These are phyloP conservation scores for Diaporthe velutina DNA, from an alignment of 2,329 filamentous ascomycete genomes.

Conservation along the genomic window DNA sequence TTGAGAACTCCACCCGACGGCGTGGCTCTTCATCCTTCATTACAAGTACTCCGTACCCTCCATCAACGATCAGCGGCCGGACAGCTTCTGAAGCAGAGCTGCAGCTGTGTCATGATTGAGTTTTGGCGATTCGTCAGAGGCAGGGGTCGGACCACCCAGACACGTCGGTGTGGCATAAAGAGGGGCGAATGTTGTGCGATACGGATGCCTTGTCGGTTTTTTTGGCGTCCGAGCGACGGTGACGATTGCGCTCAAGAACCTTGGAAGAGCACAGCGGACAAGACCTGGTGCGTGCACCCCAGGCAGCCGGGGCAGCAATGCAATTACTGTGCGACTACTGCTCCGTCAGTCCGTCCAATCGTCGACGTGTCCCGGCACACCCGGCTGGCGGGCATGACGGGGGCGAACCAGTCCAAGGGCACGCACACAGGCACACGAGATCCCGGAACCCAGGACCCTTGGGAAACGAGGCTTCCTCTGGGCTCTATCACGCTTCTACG, in stretches of 20 bases:
- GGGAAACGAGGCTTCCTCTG: conserved; percentile 11
- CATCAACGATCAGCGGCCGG: not conserved
- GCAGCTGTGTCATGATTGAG: conserved; percentile 26
- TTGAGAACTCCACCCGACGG: not conserved
- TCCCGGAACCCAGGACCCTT: conserved; percentile 10
- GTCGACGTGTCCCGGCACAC: not conserved
- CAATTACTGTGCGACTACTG: conserved; percentile 9
- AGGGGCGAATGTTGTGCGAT: conserved; percentile 24
- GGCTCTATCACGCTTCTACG: conserved; percentile 15
- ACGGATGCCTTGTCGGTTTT: conserved; percentile 21
- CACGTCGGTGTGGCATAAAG: conserved; percentile 12
- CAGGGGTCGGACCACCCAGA: conserved; percentile 26
- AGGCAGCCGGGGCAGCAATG: not conserved
- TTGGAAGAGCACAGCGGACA: conserved; percentile 21
- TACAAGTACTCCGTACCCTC: not conserved
- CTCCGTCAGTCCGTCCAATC: not conserved
- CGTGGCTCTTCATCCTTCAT: not conserved
- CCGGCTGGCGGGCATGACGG: conserved; percentile 16
- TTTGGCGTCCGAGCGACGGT: conserved; percentile 18
- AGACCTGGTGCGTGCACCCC: not conserved
- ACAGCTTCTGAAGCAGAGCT: conserved; percentile 18
- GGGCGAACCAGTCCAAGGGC: not conserved
- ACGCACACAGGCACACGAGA: not conserved
- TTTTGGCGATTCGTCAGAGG: conserved; percentile 30
- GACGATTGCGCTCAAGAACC: conserved; percentile 17